Base-by-base conservation (phyloP, 495 filamentous ascomycete species). In the Darksidea phi region DNA sequence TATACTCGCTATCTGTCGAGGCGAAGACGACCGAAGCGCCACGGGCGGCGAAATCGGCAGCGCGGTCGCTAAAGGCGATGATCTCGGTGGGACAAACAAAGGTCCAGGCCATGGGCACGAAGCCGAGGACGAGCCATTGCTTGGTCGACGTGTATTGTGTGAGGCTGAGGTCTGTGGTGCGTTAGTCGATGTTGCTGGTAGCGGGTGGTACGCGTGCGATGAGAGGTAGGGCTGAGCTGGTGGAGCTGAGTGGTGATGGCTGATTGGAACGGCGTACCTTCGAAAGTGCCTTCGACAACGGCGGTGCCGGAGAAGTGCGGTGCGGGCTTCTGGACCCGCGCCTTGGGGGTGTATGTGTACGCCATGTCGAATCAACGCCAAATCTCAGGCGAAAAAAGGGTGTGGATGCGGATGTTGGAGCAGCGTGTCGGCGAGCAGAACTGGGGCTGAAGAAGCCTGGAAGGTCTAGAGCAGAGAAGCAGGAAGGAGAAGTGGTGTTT, bases 51-150 rank as follows among this genome's bases (percentile, higher is more conserved):
- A 80, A 80, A 51, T 79, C 71, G 25, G 72, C 67, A 21, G 70
- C 67, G 36, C 72, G 70, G 53, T 77, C 77, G 54, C 73, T 75
- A 69, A 78, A 81, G 47, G 79, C 79, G 49, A 77, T 76, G 70
- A 81, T 79, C 69, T 80, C 78, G 67, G 77, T 80, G 38, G 78
- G 77, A 68, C 79, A 80, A 58, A 80, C 75, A 63, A 80, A 80
- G 48, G 79, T 79, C 78, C 78, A 81, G 46, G 78, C 78, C 76
- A 78, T 80, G 23, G 79, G 78, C 61, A 81, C 72, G 71, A 80
- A 81, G 52, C 69, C 74, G 25, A 81, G 78, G 58, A 80, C 58
- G 38, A 79, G 68, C 78, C 78, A 81, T 74, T 79, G 71, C 42
- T 73, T 74, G 46, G 73, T 73, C 24, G 67, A 59, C 5, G 70